Evolutionary conservation across 2,329 filamentous ascomycete genomes (phyloP), one percentile per base, ranked within the genome.

Genomic region (Penicillium rolfsii): DNA sequence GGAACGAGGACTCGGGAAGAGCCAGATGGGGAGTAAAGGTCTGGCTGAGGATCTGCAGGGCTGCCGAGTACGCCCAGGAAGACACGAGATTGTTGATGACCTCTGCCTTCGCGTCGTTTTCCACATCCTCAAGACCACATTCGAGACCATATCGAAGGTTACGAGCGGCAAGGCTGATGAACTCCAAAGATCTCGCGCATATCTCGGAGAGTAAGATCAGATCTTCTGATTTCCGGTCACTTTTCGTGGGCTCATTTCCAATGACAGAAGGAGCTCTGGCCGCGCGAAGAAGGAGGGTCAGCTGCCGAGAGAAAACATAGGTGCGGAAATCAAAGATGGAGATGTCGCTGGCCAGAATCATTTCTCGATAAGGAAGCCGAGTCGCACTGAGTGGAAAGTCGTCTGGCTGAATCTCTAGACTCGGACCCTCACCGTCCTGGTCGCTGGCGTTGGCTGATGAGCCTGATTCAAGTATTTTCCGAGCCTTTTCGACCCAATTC

Each of bases 241-340:
- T 79, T 41, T 81, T 80, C 26, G 82, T 82, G 0, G 81, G 60
- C 11, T 76, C 72, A 19, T 70, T 70, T n/a, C 66, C 68, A 60
- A 67, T 66, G 45, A 79, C 61, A 28, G 73, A 79, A 22, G 72
- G 72, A 14, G 77, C 76, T 71, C 94, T 95, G n/a, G 91, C 93
- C 1, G 96, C 84, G 4, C 93, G 86, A 12, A 97, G 82, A 1
- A 98, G 82, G 0, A 99, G 79, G 2, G 90, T 86, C 64, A 97
- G 87, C 70, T 99, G 94, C 26, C 95, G 86, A 3, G 92, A 88
- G 75, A 98, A 99, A 12, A 99, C 88, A 74, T 99, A 99, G 68
- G 90, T 91, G 53, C 91, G 85, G 74, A 99, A 98, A 75, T 99
- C 95, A 72, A 98, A 97, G 2, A 97, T 83, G 0, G 95, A 99